Evolutionary conservation across 441 rosid species (phyloP).

Genomic region (Brassica hybrid): DNA sequence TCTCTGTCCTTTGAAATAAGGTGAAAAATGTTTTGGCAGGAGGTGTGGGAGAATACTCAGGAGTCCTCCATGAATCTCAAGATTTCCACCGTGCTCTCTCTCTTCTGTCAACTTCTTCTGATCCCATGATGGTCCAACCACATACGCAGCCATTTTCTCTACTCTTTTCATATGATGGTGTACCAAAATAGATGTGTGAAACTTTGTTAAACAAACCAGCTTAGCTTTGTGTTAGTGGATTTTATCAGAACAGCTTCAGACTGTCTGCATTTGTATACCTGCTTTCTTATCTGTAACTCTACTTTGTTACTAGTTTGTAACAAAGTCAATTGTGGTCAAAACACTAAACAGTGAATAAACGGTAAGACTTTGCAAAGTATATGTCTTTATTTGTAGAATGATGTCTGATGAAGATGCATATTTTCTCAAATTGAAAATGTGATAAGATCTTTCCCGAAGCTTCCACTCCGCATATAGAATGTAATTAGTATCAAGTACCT

Average conservation of each 20-base stretch:
- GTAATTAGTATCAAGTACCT: no score
- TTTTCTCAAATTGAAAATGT: background rate
- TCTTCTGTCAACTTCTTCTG: constrained; percentile 97
- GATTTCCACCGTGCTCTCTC: constrained; percentile 95
- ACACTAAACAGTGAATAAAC: background rate
- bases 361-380: background rate
- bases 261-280: background rate
- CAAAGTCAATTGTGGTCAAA: constrained; percentile 11
- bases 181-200: constrained; percentile 32
- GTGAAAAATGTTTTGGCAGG: constrained; percentile 48
- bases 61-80: constrained; percentile 59
- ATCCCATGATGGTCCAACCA: constrained; percentile 29
- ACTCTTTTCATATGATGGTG: constrained; percentile 34
- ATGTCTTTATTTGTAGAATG: background rate
- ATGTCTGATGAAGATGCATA: background rate
- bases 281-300: background rate
- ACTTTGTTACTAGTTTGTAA: background rate
- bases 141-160: constrained; percentile 23
- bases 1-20: background rate
- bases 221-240: constrained; percentile 14
- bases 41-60: constrained; percentile 65
- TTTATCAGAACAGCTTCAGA: constrained; percentile 1
- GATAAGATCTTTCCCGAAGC: background rate
- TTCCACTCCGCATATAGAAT: no score
- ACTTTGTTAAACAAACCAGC: constrained; percentile 25